Evolutionary conservation across 1,139 yeast species (phyloP), one percentile per base, ranked within the genome.

Genomic region (Kodamaea ohmeri): DNA sequence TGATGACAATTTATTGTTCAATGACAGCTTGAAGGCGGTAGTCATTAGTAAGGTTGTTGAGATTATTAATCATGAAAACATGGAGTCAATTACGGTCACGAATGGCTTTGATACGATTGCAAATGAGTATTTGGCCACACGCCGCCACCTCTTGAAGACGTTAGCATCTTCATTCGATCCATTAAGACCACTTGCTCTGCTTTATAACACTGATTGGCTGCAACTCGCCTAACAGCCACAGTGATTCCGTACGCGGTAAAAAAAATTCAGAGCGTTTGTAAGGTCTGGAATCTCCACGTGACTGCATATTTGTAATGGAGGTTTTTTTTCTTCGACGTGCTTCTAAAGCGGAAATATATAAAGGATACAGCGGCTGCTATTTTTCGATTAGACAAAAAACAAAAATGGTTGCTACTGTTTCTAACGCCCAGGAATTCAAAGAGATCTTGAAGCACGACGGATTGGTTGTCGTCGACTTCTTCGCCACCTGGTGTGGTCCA

Each of bases 401-500:
- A 32, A 65, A 44, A 58, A 71, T 71, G 77, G 72, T 67, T 46
- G 51, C 60, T 34, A 44, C 50, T 44, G 50, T 83, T 44, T 51
- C 63, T 30, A 58, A 77, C 44, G 66, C 66, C 46, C 74, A 73
- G 46, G 88, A 85, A 60, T 86, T 85, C 71, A 64, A 74, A 38
- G 65, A 71, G 42, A 83, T 80, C 48, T 71, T 83, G 52, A 50
- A 65, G 39, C 60, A 71, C 58, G 65, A 69, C 47, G 76, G 83
- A 44, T 65, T 83, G 60, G 79, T 86, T 49, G 94, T 86, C 26
- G 83, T 87, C 45, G 96, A 88, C 61, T 88, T 86, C 61, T 83
- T 76, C 56, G 96, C 96, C 38, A 77, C 83, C 37, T 88, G 96
- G 96, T 88, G 96, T 67, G 95, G 92, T 39, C 96, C 96, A 31